Evolutionary conservation across 345 rosid species (phyloP).

Genomic region (Eucalyptus marginata): DNA sequence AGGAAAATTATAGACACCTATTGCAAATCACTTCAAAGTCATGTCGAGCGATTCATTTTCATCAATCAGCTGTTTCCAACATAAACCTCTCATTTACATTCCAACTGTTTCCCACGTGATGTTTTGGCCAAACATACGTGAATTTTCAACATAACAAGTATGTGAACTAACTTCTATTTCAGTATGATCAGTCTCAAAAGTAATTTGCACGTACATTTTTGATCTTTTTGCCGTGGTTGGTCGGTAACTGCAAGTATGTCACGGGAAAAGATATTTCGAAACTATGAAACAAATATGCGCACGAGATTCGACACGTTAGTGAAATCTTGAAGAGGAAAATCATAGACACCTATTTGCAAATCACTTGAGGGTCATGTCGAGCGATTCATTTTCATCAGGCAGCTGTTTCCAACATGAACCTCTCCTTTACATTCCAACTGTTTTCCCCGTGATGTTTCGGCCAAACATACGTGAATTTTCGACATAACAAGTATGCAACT

Average conservation of each 20-base stretch:
- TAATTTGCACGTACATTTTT: background rate
- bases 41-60: background rate
- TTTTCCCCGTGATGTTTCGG: background rate
- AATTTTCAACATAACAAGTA: background rate
- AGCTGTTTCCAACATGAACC: background rate
- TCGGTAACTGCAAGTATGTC: background rate
- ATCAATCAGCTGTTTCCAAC: background rate
- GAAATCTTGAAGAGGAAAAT: background rate
- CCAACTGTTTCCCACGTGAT: background rate
- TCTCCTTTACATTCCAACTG: background rate
- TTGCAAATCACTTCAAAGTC: fast-evolving
- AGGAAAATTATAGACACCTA: background rate
- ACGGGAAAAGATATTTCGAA: background rate
- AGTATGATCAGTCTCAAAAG: background rate
- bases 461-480: background rate
- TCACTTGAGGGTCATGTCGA: background rate
- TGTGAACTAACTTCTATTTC: background rate
- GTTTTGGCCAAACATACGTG: background rate
- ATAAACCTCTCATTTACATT: fast-evolving
- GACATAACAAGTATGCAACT: background rate
- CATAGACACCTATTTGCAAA: background rate
- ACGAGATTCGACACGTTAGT: background rate
- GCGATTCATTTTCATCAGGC: background rate
- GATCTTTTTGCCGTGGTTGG: fast-evolving
- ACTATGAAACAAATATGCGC: background rate